A percentile compares a stretch with the other conserved stretches of the same genome.
These are phyloP conservation scores for Xylaria sp. DNA, from an alignment of 2,329 filamentous ascomycete genomes.

Conservation along the genomic window DNA sequence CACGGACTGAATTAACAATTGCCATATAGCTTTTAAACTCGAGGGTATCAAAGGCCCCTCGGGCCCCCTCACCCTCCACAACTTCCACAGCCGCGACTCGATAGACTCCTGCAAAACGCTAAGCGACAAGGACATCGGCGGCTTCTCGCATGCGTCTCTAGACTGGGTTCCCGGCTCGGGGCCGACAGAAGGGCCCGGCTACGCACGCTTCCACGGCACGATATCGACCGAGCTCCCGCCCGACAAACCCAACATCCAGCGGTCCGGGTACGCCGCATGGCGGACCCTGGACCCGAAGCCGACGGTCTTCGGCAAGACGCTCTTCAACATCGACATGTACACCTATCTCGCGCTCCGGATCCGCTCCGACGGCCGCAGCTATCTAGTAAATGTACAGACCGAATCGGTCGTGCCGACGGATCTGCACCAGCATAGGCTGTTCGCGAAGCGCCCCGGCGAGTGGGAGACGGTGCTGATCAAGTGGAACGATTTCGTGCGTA, in stretches of 20 bases:
- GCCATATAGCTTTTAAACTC: slow-evolving; percentile 69
- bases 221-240: slow-evolving; percentile 88
- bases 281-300: slow-evolving; percentile 80
- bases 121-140: slow-evolving; percentile 87
- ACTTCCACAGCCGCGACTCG: slow-evolving; percentile 65
- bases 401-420: slow-evolving; percentile 95
- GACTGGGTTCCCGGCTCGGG: slow-evolving; percentile 42
- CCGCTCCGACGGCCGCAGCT: slow-evolving; percentile 89
- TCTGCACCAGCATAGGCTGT: slow-evolving; percentile 92
- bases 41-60: slow-evolving; percentile 75
- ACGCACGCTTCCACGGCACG: slow-evolving; percentile 84
- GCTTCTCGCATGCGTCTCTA: slow-evolving; percentile 79
- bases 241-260: slow-evolving; percentile 77
- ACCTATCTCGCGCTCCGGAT: slow-evolving; percentile 86
- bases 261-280: slow-evolving; percentile 90
- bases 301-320: slow-evolving; percentile 85
- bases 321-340: slow-evolving; percentile 93
- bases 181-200: slow-evolving; percentile 49
- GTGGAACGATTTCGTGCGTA: slow-evolving; percentile 93
- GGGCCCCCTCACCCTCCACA: slow-evolving; percentile 71
- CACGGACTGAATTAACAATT: slow-evolving; percentile 21
- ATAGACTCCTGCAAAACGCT: slow-evolving; percentile 76
- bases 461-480: slow-evolving; percentile 97
- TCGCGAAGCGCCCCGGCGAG: slow-evolving; percentile 78
- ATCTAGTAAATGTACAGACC: slow-evolving; percentile 95